Conservation (phyloP, 169 alveolate species). For the Eimeria brunetti region DNA sequence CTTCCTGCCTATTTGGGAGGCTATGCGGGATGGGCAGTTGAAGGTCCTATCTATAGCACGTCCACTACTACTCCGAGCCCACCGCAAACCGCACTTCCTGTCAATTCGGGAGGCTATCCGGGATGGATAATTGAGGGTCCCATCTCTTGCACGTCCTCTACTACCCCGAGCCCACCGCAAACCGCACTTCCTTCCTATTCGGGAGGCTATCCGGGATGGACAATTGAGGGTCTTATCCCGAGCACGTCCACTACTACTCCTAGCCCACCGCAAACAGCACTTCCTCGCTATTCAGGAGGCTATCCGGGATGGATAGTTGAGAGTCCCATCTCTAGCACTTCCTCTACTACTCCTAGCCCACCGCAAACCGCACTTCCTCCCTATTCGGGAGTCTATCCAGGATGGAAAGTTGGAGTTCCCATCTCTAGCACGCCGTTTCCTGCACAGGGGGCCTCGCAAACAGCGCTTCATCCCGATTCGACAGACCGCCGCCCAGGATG, state of each 20-base stretch:
- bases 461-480: too few species aligned
- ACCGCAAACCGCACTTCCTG: neutral
- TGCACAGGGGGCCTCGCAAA: neutral
- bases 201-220: too few species aligned
- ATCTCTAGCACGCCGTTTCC: neutral
- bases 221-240: neutral
- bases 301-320: too few species aligned
- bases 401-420: neutral
- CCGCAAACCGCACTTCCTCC: neutral
- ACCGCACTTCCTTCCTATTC: too few species aligned
- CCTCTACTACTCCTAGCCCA: neutral
- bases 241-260: neutral
- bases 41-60: neutral
- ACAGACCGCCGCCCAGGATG: too few species aligned
- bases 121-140: neutral
- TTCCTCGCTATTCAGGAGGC: too few species aligned
- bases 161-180: neutral
- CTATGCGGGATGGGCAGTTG: too few species aligned
- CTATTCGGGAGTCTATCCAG: neutral
- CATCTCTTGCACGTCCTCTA: neutral
- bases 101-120: neutral
- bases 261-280: too few species aligned
- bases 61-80: neutral
- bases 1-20: too few species aligned
- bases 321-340: neutral